phyloP scores from a whole-genome alignment of 2,329 filamentous ascomycete genomes.

The Geosmithia flava region DNA sequence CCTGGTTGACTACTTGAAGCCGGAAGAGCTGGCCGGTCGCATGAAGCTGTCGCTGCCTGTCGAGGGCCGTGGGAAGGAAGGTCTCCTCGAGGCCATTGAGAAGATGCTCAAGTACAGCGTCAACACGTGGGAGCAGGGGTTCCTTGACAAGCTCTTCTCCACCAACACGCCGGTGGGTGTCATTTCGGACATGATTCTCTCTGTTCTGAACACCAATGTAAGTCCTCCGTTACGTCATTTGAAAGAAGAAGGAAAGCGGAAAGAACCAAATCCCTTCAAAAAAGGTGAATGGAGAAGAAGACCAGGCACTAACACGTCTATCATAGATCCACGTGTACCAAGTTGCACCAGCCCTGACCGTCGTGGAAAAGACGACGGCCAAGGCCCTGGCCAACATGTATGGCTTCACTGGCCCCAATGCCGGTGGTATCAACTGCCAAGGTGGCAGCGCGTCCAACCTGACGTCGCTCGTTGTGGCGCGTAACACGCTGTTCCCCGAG shows the following conservation, averaged over 20 bases:
- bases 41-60: constrained; percentile 47
- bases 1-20: constrained; percentile 51
- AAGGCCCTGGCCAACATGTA: constrained; percentile 63
- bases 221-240: constrained; percentile 9
- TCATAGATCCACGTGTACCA: constrained; percentile 73
- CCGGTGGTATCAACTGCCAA: constrained; percentile 66
- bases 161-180: constrained; percentile 81
- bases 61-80: constrained; percentile 53
- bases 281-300: not conserved
- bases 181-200: constrained; percentile 71
- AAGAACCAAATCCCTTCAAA: too few relatives aligned
- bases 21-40: constrained; percentile 41
- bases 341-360: constrained; percentile 76
- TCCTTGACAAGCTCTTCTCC: constrained; percentile 91
- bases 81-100: constrained; percentile 58
- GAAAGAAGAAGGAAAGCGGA: too few relatives aligned
- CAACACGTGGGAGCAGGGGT: constrained; percentile 98
- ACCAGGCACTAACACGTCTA: not conserved
- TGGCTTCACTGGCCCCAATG: constrained; percentile 57
- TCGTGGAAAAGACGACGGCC: constrained; percentile 78
- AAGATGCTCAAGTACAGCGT: constrained; percentile 74
- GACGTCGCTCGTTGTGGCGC: constrained; percentile 73
- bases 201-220: constrained; percentile 82
- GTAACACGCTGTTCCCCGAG: constrained; percentile 72
- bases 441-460: constrained; percentile 79